Percentiles rank a stretch among this genome's conserved stretches.
phyloP scores from a whole-genome alignment of 2,329 filamentous ascomycete genomes.

The Chrysosporium queenslandicum region DNA sequence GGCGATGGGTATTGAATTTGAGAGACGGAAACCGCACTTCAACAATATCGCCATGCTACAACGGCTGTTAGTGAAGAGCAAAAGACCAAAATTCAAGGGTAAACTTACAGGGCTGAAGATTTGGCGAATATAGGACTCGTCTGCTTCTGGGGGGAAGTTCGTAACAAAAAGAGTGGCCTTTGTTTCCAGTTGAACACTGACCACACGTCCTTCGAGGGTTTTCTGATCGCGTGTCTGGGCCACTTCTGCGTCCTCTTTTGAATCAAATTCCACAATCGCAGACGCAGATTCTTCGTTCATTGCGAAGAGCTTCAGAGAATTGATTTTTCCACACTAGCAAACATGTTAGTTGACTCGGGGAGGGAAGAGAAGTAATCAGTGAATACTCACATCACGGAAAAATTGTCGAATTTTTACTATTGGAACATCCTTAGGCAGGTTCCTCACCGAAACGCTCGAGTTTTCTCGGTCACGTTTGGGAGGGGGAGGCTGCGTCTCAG shows the following conservation, averaged over 20 bases:
- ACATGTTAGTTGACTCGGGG: conserved; percentile 1
- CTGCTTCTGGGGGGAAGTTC: conserved; percentile 61
- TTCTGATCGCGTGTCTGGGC: conserved; percentile 76
- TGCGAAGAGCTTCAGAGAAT: conserved; percentile 59
- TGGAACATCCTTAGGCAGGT: conserved; percentile 59
- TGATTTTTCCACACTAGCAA: conserved; percentile 61
- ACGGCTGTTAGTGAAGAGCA: background rate
- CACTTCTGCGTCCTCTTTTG: conserved; percentile 66
- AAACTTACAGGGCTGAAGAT: conserved; percentile 45
- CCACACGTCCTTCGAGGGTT: conserved; percentile 60
- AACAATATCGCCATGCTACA: conserved; percentile 65
- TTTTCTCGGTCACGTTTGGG: conserved; percentile 81
- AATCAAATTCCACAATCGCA: conserved; percentile 76
- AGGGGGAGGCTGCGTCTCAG: conserved; percentile 27
- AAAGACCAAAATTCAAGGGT: background rate
- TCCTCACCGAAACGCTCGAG: conserved; percentile 69
- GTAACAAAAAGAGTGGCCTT: conserved; percentile 78
- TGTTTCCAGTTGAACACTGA: conserved; percentile 64
- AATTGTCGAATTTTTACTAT: conserved; percentile 73
- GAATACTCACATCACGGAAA: conserved; percentile 57
- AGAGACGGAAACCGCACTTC: conserved; percentile 84
- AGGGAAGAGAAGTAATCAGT: background rate
- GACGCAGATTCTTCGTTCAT: conserved; percentile 52
- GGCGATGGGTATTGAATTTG: conserved; percentile 75
- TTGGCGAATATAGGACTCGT: conserved; percentile 44